These are phyloP conservation scores for Flammula alnicola DNA, from an alignment of 1,284 basidiomycete genomes.

Conservation along the genomic window DNA sequence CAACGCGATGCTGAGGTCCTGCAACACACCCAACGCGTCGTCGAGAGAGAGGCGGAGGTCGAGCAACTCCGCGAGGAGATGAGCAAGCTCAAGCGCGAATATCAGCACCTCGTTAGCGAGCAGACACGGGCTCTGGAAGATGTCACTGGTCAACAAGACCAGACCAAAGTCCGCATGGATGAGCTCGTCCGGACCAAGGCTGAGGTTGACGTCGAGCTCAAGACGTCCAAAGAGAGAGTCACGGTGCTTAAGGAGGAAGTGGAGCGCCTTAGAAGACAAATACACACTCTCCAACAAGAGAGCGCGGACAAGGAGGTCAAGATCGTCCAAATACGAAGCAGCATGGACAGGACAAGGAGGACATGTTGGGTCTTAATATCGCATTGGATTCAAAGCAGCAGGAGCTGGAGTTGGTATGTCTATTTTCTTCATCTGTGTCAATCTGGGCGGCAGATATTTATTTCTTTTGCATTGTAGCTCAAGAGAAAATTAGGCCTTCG, in stretches of 20 bases:
- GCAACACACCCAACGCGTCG: constrained; percentile 35
- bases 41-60: constrained; percentile 53
- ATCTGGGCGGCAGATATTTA: neutral
- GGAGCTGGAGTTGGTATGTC: constrained; percentile 81
- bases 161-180: constrained; percentile 52
- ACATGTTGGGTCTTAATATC: constrained; percentile 80
- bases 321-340: constrained; percentile 76
- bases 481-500: constrained; percentile 72
- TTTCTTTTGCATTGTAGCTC: constrained; percentile 50
- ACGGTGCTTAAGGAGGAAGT: constrained; percentile 63
- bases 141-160: constrained; percentile 49
- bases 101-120: constrained; percentile 52
- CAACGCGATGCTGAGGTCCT: constrained; percentile 43
- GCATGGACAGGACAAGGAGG: constrained; percentile 72
- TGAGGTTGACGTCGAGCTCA: constrained; percentile 53
- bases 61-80: constrained; percentile 62
- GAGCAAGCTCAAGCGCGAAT: constrained; percentile 55
- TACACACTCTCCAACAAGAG: constrained; percentile 76
- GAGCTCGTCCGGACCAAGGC: constrained; percentile 54
- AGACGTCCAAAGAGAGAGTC: constrained; percentile 52
- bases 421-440: constrained; percentile 7
- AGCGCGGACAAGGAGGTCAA: constrained; percentile 85
- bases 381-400: constrained; percentile 90
- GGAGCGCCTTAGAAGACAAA: constrained; percentile 63
- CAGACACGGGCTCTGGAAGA: constrained; percentile 56